Evolutionary conservation across 2,329 filamentous ascomycete genomes (phyloP).

Genomic region (Phaeomoniella chlamydospora): DNA sequence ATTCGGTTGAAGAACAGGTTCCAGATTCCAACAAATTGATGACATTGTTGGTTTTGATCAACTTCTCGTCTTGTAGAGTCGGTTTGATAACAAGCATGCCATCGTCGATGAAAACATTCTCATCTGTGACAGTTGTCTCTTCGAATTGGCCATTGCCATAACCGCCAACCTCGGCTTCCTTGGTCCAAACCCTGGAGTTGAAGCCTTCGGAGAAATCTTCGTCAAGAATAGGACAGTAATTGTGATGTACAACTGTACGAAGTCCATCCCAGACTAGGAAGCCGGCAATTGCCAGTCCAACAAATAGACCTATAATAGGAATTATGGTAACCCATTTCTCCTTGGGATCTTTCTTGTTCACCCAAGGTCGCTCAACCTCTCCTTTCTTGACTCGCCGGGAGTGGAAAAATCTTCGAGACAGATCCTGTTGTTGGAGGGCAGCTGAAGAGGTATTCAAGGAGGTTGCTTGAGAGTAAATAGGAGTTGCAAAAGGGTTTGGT

Average conservation of each 20-base stretch:
- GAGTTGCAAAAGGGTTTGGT: conserved; percentile 9
- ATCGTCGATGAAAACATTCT: conserved; percentile 61
- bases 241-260: conserved; percentile 55
- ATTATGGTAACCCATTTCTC: conserved; percentile 82
- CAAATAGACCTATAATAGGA: conserved; percentile 53
- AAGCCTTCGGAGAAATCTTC: conserved; percentile 50
- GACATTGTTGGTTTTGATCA: conserved; percentile 51
- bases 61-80: conserved; percentile 54
- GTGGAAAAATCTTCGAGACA: conserved; percentile 36
- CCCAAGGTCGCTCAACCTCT: conserved; percentile 64
- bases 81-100: conserved; percentile 61
- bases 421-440: conserved; percentile 3
- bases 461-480: conserved; percentile 7
- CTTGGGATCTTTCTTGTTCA: conserved; percentile 55
- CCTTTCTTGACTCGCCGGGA: conserved; percentile 59
- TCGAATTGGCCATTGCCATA: conserved; percentile 75
- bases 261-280: conserved; percentile 66
- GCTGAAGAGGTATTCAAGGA: conserved; percentile 8
- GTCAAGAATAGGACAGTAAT: conserved; percentile 54
- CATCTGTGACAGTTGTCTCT: conserved; percentile 53
- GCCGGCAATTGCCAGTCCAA: conserved; percentile 54
- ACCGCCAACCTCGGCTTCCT: conserved; percentile 61
- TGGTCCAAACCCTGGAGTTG: conserved; percentile 51
- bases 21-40: conserved; percentile 54
- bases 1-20: conserved; percentile 50